Percentiles rank a stretch among this genome's conserved stretches.
Evolutionary conservation across 1,139 yeast species (phyloP).

Genomic region (Debaryomyces psychrophilus): DNA sequence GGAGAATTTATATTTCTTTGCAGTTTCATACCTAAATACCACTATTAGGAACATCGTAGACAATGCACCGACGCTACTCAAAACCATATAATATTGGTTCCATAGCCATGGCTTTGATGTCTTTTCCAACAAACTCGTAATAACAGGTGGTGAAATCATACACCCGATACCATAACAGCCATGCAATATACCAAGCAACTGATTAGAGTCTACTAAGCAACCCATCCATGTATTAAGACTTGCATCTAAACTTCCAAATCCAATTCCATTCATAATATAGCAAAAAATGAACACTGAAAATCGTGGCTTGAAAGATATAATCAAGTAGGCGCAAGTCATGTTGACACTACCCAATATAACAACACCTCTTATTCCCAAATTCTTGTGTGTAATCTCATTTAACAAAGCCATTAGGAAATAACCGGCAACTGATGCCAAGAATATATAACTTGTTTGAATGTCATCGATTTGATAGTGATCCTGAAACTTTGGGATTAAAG

Average conservation of each 20-base stretch:
- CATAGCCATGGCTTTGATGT: constrained; percentile 45
- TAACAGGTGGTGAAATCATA: constrained; percentile 62
- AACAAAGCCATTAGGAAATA: constrained; percentile 44
- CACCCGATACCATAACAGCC: constrained; percentile 73
- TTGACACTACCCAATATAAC: constrained; percentile 32
- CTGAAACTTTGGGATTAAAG: constrained; percentile 54
- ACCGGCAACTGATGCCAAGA: constrained; percentile 39
- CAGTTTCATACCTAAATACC: constrained; percentile 56
- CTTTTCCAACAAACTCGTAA: constrained; percentile 46
- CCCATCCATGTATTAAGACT: constrained; percentile 64
- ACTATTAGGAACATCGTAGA: constrained; percentile 24
- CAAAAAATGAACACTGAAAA: constrained; percentile 36
- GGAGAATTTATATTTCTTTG: constrained; percentile 52
- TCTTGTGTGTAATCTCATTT: constrained; percentile 34
- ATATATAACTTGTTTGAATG: constrained; percentile 36
- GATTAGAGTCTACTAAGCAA: constrained; percentile 57
- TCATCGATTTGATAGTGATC: constrained; percentile 49
- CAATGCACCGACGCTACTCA: constrained; percentile 30
- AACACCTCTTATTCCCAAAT: constrained; percentile 44
- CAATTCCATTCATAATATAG: constrained; percentile 54
- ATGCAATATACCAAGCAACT: constrained; percentile 65
- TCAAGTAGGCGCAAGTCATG: constrained; percentile 36
- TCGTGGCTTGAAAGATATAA: constrained; percentile 38
- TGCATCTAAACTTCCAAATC: constrained; percentile 65
- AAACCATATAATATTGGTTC: constrained; percentile 49